Evolutionary conservation across 2,329 filamentous ascomycete genomes (phyloP).

Genomic region (Chalaropsis thielavioides): DNA sequence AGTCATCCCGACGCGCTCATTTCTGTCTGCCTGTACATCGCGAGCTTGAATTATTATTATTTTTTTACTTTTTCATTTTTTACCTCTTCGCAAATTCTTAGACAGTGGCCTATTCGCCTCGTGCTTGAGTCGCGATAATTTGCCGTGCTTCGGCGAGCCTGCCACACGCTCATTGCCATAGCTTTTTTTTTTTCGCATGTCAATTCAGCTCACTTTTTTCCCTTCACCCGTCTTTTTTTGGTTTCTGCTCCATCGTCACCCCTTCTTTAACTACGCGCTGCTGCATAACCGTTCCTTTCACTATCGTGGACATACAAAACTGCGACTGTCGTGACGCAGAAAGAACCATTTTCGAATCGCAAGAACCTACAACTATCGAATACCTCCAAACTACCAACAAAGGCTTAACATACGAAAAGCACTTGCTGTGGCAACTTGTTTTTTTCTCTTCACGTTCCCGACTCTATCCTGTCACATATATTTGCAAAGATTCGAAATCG

Average conservation of each 20-base stretch:
- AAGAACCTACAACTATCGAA: background rate
- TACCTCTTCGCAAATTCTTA: background rate
- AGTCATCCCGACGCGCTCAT: slow-evolving; percentile 6
- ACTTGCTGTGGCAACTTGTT: background rate
- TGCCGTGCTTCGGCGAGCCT: background rate
- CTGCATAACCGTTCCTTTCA: background rate
- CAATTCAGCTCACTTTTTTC: slow-evolving; percentile 10
- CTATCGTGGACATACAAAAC: background rate
- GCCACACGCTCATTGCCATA: background rate
- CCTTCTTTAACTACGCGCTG: background rate
- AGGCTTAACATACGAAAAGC: background rate
- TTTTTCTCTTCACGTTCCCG: background rate
- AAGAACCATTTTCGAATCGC: background rate
- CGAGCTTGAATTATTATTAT: no score
- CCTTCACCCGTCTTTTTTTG: background rate
- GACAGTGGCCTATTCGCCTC: background rate
- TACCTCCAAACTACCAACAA: background rate
- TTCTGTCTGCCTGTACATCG: background rate
- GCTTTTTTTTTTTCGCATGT: background rate
- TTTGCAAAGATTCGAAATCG: background rate
- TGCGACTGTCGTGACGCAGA: background rate
- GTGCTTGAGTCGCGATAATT: background rate
- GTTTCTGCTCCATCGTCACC: background rate
- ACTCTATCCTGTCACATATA: background rate
- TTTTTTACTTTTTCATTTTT: no score